These are phyloP conservation scores for Chaetomiaceae sp. DNA, from an alignment of 2,329 filamentous ascomycete species.

Conservation along the genomic window DNA sequence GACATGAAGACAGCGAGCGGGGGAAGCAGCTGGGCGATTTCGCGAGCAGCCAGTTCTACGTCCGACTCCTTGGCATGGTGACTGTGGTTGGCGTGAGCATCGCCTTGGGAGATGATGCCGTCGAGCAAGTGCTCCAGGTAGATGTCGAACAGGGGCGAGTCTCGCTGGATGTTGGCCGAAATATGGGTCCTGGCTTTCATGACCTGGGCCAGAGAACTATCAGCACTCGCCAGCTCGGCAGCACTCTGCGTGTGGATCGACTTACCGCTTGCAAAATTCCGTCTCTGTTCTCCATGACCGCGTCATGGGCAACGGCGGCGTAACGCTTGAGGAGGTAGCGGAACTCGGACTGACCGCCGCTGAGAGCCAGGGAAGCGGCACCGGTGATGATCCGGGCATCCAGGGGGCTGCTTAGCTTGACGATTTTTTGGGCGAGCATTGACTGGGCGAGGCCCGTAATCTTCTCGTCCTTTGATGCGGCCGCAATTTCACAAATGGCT, in stretches of 20 bases:
- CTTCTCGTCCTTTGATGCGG: conserved; percentile 77
- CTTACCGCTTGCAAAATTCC: conserved; percentile 67
- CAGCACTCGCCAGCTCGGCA: background rate
- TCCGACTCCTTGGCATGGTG: conserved; percentile 72
- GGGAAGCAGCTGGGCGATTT: conserved; percentile 82
- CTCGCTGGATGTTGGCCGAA: conserved; percentile 61
- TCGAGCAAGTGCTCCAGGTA: conserved; percentile 83
- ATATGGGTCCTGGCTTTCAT: conserved; percentile 76
- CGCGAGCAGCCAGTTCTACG: conserved; percentile 73
- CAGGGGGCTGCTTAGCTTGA: conserved; percentile 73
- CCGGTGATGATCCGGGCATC: conserved; percentile 84
- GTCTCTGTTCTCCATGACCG: conserved; percentile 63
- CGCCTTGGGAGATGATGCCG: conserved; percentile 83
- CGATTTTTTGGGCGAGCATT: conserved; percentile 94
- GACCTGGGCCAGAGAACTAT: conserved; percentile 41
- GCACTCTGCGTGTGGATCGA: conserved; percentile 12
- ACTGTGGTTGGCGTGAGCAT: conserved; percentile 61
- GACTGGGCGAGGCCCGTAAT: conserved; percentile 90
- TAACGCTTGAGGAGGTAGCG: conserved; percentile 82
- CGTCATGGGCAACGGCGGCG: conserved; percentile 67
- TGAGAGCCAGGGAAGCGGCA: conserved; percentile 70
- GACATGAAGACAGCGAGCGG: conserved; percentile 85
- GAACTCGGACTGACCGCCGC: conserved; percentile 76
- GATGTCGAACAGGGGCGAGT: conserved; percentile 73
- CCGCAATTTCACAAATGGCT: conserved; percentile 86